A percentile compares a stretch with the other conserved stretches of the same genome.
These are phyloP conservation scores for Geosiphon pyriformis DNA, from an alignment of 192 early-diverging fungal genomes.

Conservation along the genomic window DNA sequence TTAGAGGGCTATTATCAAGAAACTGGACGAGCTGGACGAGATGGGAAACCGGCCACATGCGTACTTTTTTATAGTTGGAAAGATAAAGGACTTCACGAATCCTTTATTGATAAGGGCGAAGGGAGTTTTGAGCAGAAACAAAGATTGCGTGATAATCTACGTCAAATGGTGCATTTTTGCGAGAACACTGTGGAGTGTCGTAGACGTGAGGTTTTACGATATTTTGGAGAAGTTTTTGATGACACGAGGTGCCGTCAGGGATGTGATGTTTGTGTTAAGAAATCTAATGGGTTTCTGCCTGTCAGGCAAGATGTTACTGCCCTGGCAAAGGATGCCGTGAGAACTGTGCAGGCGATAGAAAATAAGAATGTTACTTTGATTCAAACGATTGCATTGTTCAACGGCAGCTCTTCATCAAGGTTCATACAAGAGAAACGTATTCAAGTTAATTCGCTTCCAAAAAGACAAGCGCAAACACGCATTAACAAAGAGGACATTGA, in stretches of 20 bases:
- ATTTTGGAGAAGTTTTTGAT: constrained; percentile 87
- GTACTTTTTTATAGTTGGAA: constrained; percentile 51
- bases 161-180: constrained; percentile 71
- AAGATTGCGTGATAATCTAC: constrained; percentile 56
- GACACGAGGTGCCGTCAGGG: constrained; percentile 57
- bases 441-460: background rate
- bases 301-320: constrained; percentile 51
- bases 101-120: constrained; percentile 78
- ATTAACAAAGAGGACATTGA: background rate
- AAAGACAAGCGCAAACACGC: background rate
- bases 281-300: constrained; percentile 19
- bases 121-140: constrained; percentile 81
- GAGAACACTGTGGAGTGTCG: constrained; percentile 86
- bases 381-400: background rate
- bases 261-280: constrained; percentile 83
- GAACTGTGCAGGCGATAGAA: constrained; percentile 40
- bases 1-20: constrained; percentile 66
- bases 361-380: constrained; percentile 34
- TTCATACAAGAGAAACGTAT: background rate
- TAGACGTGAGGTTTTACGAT: constrained; percentile 77
- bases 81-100: constrained; percentile 69
- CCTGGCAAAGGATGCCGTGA: constrained; percentile 40
- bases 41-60: background rate
- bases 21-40: background rate
- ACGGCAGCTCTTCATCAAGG: background rate